Conservation (phyloP, 352 stramenopile species). For the Globisporangium carolinianum region DNA sequence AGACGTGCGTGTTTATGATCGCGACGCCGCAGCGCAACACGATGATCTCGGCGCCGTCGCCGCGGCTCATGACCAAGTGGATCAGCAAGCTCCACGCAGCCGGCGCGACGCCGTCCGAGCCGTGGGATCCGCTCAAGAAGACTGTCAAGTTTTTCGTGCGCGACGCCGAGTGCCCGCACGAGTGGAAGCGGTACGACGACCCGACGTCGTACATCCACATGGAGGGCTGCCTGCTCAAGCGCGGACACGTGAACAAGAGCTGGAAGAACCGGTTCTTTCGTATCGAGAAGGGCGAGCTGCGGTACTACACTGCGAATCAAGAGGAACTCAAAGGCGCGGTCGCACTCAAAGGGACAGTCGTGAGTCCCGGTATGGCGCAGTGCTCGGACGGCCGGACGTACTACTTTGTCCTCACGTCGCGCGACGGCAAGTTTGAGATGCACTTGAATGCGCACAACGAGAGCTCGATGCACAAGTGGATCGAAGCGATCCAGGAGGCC, state of each 20-base stretch:
- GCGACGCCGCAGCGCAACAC: slow-evolving; percentile 65
- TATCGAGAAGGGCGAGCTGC: slow-evolving; percentile 71
- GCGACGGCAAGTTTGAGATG: slow-evolving; percentile 80
- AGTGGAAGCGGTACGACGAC: slow-evolving; percentile 85
- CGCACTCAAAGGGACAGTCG: slow-evolving; percentile 67
- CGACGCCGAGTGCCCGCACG: slow-evolving; percentile 60
- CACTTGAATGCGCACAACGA: slow-evolving; percentile 80
- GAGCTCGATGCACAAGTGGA: slow-evolving; percentile 81
- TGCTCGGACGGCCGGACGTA: slow-evolving; percentile 73
- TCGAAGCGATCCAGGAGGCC: slow-evolving; percentile 76
- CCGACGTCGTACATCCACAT: slow-evolving; percentile 84
- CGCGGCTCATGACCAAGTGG: slow-evolving; percentile 79
- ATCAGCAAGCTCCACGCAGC: slow-evolving; percentile 69
- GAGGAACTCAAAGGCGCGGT: slow-evolving; percentile 67
- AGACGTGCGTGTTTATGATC: slow-evolving; percentile 80
- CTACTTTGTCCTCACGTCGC: slow-evolving; percentile 83
- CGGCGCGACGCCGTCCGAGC: slow-evolving; percentile 53
- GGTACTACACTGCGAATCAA: slow-evolving; percentile 82
- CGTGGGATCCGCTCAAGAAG: slow-evolving; percentile 73
- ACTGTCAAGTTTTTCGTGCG: slow-evolving; percentile 80
- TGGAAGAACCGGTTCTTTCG: slow-evolving; percentile 88
- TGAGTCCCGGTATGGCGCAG: slow-evolving; percentile 79
- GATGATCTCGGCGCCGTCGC: slow-evolving; percentile 73
- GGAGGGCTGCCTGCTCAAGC: slow-evolving; percentile 78
- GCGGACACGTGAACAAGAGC: slow-evolving; percentile 81